Base-by-base conservation (phyloP, 2,329 filamentous ascomycete genomes). In the Aspergillus sp. region DNA sequence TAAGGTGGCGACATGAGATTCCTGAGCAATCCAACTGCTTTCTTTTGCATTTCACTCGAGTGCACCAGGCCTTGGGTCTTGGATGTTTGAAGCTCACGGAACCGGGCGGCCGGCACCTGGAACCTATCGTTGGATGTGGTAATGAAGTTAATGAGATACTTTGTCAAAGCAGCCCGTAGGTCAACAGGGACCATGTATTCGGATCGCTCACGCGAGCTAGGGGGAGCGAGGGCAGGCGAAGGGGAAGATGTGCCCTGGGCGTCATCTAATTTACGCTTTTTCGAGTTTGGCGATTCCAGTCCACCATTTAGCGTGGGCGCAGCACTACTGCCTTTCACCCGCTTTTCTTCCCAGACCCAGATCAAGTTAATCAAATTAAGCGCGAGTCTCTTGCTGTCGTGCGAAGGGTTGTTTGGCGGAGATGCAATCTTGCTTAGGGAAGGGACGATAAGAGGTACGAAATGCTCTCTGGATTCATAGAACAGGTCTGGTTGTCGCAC, bases 141-240 rank as follows among this genome's bases (percentile, higher is more conserved):
- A 65, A 98, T 96, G 74, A 98, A 98, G 59, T 95, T 90, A 30
- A 98, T 90, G 32, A 99, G 83, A 69, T 98, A 99, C 74, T 96
- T 97, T 48, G 97, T 84, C 79, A 99, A 89, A 73, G 91, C 89
- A 43, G 87, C 83, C 18, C 93, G 85, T 53, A 89, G 85, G 1
- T 83, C 72, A 0, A 83, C 71, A 8, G 89, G 85, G 24, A 93
- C 87, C 60, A 84, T 80, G 64, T 90, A 93, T 55, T 92, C 89
- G 0, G 78, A 74, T 58, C 81, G 81, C 48, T 87, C 86, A 41
- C 68, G 68, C 32, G 61, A 64, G 24, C 74, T 71, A 7, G 77
- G 73, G 11, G 78, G 75, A 36, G 70, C 72, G 59, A 80, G 78
- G 53, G 78, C 75, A 12, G 82, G 75, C 7, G 85, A 81, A 4